Evolutionary conservation across 345 rosid genomes (phyloP).

Genomic region (Eucalyptus polybractea): DNA sequence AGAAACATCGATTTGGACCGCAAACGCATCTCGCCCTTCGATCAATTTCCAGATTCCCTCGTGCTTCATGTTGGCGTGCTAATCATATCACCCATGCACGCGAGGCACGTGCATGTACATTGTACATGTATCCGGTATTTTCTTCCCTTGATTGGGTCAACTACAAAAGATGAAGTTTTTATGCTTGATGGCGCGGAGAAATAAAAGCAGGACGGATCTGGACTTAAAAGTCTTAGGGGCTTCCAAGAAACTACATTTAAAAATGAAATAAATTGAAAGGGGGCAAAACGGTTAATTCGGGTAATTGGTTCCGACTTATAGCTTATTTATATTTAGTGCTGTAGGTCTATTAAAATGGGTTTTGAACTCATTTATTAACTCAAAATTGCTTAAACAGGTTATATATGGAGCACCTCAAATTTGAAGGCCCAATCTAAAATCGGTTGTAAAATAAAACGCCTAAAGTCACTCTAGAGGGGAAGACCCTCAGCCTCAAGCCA

Average conservation of each 20-base stretch:
- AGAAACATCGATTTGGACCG: too few relatives aligned
- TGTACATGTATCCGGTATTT: neutral
- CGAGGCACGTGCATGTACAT: neutral
- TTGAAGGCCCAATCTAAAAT: too few relatives aligned
- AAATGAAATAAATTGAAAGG: neutral
- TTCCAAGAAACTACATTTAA: neutral
- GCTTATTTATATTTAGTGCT: neutral
- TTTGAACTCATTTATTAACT: too few relatives aligned
- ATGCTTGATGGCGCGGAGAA: neutral
- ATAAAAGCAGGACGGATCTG: neutral
- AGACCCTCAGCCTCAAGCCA: neutral
- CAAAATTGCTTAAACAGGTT: too few relatives aligned
- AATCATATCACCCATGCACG: neutral
- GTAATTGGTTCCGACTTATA: neutral
- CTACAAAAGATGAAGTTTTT: too few relatives aligned
- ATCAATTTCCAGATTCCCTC: neutral
- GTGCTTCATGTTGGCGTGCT: neutral
- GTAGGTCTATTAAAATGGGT: too few relatives aligned
- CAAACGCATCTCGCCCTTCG: too few relatives aligned
- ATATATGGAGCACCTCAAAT: too few relatives aligned
- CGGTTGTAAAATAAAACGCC: too few relatives aligned
- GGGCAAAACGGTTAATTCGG: neutral
- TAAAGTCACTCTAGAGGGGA: too few relatives aligned
- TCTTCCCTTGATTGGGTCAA: neutral
- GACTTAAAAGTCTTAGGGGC: neutral